Evolutionary conservation across 441 rosid species (phyloP), one percentile per base, ranked within the genome.

Genomic region (Geranium incanum): DNA sequence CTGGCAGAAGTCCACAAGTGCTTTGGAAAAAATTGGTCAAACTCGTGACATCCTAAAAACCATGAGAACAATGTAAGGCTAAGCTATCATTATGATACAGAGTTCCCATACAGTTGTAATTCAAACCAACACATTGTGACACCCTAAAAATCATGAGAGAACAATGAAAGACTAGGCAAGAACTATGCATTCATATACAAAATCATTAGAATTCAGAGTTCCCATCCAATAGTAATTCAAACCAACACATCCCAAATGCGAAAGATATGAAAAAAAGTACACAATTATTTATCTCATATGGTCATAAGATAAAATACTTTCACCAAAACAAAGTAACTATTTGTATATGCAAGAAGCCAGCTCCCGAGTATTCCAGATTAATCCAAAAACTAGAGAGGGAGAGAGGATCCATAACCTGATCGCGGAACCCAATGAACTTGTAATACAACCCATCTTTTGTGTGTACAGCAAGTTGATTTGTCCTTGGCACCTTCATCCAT

Each of bases 401-500:
- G 52, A 39, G 48, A 68, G 37, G 5, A 48, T 2, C 13, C 70
- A 19, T 19, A 19, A 91, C 99, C 95, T 83, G 97, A 52, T 92
- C 99, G 13, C 97, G 86, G 39, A 95, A 95, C 21, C 99, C 99
- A 68, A 85, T 79, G 78, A 92, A 92, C 84, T 92, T 94, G 81
- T 92, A 92, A 77, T 81, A 77, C 66, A 90, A 76, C 23, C 99
- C 99, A 67, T 89, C 97, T 82, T 83, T 92, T 71, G 80, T 83
- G 63, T 80, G 83, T 52, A 95, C 84, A 18, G 95, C 90, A 28
- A 92, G 86, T 72, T 92, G 97, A 74, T 92, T 92, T n/a, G 92
- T 79, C 76, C 90, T 83, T 0, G 99, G 97, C 43, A 95, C 91
- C 76, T 89, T 90, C 93, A 81, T 95, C 99, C 97, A 95, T 70